These are phyloP conservation scores for Cymbopogon citratus DNA, from an alignment of 176 grass and related monocot genomes.

Conservation along the genomic window DNA sequence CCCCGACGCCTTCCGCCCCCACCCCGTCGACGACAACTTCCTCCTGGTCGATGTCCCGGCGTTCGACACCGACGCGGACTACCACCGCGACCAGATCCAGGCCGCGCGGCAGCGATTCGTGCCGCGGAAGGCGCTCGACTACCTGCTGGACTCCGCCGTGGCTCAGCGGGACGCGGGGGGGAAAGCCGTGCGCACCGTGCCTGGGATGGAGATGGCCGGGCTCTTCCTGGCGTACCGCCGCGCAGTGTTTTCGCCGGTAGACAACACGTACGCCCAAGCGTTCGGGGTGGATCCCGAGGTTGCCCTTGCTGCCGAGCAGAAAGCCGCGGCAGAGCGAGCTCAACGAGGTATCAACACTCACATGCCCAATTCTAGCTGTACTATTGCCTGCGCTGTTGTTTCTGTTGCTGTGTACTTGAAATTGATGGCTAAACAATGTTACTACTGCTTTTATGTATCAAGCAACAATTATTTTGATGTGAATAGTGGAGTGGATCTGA, in stretches of 20 bases:
- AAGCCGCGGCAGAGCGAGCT: constrained; percentile 27
- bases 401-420: constrained; percentile 23
- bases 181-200: neutral
- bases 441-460: neutral
- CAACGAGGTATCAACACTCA: constrained; percentile 80
- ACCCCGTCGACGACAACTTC: constrained; percentile 37
- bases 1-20: constrained; percentile 32
- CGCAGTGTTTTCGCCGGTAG: constrained; percentile 36
- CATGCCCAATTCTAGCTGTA: constrained; percentile 27
- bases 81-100: constrained; percentile 62
- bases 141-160: constrained; percentile 45
- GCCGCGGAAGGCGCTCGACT: constrained; percentile 21
- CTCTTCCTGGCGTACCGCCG: constrained; percentile 59
- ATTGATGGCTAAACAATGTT: neutral
- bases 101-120: constrained; percentile 43
- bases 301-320: constrained; percentile 8
- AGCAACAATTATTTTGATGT: neutral
- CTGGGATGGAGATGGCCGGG: constrained; percentile 43
- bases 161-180: constrained; percentile 24
- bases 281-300: constrained; percentile 58
- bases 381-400: neutral
- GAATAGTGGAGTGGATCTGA: neutral
- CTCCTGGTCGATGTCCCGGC: constrained; percentile 67
- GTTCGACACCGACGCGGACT: constrained; percentile 59
- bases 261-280: constrained; percentile 77